A percentile compares a stretch with the other conserved stretches of the same genome.
These are phyloP conservation scores for Gynochthodes officinalis DNA, from an alignment of 257 asterid species.

Conservation along the genomic window DNA sequence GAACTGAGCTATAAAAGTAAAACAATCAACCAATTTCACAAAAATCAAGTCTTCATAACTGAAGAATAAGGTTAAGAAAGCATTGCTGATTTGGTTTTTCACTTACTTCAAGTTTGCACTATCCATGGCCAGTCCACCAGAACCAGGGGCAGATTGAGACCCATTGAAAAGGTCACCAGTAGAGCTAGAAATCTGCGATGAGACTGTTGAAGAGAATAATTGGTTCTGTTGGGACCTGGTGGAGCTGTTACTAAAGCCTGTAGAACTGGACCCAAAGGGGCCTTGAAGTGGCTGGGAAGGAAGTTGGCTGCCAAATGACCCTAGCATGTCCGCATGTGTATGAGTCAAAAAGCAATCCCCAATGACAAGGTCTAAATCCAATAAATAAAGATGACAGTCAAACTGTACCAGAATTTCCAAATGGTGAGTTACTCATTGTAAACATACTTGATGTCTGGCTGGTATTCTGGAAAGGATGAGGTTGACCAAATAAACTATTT, in stretches of 20 bases:
- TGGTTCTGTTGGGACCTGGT: conserved; percentile 37
- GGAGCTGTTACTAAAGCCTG: conserved; percentile 34
- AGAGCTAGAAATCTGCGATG: conserved; percentile 38
- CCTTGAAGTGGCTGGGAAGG: conserved; percentile 41
- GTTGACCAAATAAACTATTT: conserved; percentile 60
- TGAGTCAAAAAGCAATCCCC: conserved; percentile 11
- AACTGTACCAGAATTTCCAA: conserved; percentile 48
- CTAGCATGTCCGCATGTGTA: conserved; percentile 27
- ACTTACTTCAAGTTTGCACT: conserved; percentile 46
- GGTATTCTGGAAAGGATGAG: conserved; percentile 43
- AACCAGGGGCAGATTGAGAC: conserved; percentile 17
- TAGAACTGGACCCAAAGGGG: conserved; percentile 38
- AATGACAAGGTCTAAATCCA: conserved; percentile 11
- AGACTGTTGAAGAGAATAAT: conserved; percentile 37
- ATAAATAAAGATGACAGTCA: conserved; percentile 1
- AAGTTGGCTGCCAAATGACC: conserved; percentile 38
- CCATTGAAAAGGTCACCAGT: conserved; percentile 18
- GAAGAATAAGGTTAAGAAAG: not conserved
- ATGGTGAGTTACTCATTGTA: conserved; percentile 37
- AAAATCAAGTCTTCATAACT: not conserved
- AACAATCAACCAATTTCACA: not conserved
- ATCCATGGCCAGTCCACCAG: conserved; percentile 21
- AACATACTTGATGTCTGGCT: conserved; percentile 39
- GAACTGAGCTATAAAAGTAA: not conserved
- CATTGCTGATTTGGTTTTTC: not conserved